Conservation (phyloP, 352 stramenopile genomes). For the Phytophthora litchii region DNA sequence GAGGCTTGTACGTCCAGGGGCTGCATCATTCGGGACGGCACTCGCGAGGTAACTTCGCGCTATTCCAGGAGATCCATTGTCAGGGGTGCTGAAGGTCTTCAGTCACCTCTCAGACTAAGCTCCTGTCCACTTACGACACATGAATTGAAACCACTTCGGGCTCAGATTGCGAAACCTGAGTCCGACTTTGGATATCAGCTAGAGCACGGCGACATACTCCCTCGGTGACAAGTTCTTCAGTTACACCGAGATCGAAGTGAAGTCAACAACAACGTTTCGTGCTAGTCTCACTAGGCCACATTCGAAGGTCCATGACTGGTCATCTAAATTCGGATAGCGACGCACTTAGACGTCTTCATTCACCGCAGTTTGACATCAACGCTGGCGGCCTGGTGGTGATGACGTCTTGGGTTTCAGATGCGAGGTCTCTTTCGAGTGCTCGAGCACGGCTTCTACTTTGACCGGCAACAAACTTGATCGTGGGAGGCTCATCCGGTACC, state of each 20-base stretch:
- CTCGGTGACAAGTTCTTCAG: neutral
- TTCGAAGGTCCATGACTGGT: neutral
- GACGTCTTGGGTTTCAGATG: neutral
- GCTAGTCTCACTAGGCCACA: neutral
- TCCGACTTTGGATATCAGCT: neutral
- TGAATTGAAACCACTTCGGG: neutral
- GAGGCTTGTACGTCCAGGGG: neutral
- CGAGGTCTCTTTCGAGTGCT: neutral
- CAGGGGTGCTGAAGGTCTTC: neutral
- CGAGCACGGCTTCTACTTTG: neutral
- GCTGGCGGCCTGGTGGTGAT: neutral
- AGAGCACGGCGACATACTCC: neutral
- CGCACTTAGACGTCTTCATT: neutral
- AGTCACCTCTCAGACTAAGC: neutral
- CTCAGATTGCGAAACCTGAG: constrained; percentile 2
- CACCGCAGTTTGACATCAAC: neutral
- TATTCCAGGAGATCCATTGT: neutral
- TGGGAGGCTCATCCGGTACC: neutral
- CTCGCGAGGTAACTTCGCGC: neutral
- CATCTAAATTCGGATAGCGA: neutral
- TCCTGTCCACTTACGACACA: neutral
- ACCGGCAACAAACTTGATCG: neutral
- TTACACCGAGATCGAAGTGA: neutral
- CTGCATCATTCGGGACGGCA: neutral
- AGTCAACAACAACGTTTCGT: neutral